Evolutionary conservation across 192 early-diverging fungal species (phyloP).

Genomic region (Diversispora epigaea): DNA sequence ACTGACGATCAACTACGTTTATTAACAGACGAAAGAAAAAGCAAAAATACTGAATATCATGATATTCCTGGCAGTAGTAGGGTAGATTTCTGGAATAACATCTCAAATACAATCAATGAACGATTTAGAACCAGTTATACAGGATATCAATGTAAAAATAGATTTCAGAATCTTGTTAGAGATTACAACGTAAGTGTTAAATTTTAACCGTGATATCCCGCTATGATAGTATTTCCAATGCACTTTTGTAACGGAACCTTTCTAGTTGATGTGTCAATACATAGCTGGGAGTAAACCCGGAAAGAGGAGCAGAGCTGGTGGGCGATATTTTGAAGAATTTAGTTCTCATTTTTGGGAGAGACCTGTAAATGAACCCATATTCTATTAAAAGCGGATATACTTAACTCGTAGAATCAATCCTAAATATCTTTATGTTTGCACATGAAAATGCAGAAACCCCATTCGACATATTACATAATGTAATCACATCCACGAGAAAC

Average conservation of each 20-base stretch:
- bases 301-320: neutral
- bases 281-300: neutral
- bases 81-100: too few species aligned
- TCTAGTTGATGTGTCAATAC: slow-evolving; percentile 13
- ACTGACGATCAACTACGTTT: too few species aligned
- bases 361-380: neutral
- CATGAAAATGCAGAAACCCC: neutral
- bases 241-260: too few species aligned
- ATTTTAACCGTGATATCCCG: neutral
- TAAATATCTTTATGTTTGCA: too few species aligned
- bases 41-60: too few species aligned
- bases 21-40: too few species aligned
- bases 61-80: too few species aligned
- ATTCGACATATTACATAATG: neutral
- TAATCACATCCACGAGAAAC: neutral
- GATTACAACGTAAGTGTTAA: slow-evolving; percentile 12
- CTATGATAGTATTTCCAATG: neutral
- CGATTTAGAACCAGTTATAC: too few species aligned
- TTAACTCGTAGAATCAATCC: too few species aligned
- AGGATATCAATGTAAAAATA: too few species aligned
- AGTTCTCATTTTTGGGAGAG: slow-evolving; percentile 12
- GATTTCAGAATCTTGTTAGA: slow-evolving; percentile 13
- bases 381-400: too few species aligned
- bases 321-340: slow-evolving; percentile 10
- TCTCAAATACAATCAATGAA: too few species aligned